These are phyloP conservation scores for Ehretia macrophylla DNA, from an alignment of 257 asterid genomes.

Conservation along the genomic window DNA sequence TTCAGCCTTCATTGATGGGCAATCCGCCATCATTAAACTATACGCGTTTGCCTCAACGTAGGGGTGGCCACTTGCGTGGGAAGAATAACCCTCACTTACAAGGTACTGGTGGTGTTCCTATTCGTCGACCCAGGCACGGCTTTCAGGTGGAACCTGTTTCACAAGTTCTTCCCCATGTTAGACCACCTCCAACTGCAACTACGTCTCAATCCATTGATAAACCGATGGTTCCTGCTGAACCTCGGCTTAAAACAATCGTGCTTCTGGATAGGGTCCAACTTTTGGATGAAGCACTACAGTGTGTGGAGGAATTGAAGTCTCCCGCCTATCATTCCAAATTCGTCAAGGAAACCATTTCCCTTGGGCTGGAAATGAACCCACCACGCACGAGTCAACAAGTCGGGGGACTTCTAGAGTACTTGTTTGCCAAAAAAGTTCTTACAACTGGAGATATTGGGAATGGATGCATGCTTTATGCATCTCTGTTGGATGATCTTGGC, in stretches of 20 bases:
- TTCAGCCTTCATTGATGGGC: slow-evolving; percentile 49
- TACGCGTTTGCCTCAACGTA: slow-evolving; percentile 61
- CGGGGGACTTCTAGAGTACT: slow-evolving; percentile 48
- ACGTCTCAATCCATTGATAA: slow-evolving; percentile 30
- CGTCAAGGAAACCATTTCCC: slow-evolving; percentile 69
- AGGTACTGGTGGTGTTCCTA: slow-evolving; percentile 42
- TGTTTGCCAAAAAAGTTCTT: slow-evolving; percentile 47
- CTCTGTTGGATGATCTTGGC: slow-evolving; percentile 67
- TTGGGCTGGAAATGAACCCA: slow-evolving; percentile 73
- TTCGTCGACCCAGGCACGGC: slow-evolving; percentile 32
- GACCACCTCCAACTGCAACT: slow-evolving; percentile 38
- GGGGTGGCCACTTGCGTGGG: slow-evolving; percentile 64
- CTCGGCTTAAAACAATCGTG: slow-evolving; percentile 50
- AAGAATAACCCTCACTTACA: too few relatives aligned
- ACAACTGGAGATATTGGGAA: slow-evolving; percentile 31
- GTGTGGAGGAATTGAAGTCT: slow-evolving; percentile 73
- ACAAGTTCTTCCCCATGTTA: slow-evolving; percentile 29
- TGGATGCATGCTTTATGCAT: slow-evolving; percentile 56
- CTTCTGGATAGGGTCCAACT: slow-evolving; percentile 59
- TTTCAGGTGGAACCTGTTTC: slow-evolving; percentile 27
- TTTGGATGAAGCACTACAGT: slow-evolving; percentile 73
- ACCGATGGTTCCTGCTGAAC: slow-evolving; percentile 39
- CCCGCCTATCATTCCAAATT: slow-evolving; percentile 71
- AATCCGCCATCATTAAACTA: slow-evolving; percentile 49
- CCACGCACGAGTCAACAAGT: slow-evolving; percentile 51